Percentiles rank a stretch among this genome's conserved stretches.
These are phyloP conservation scores for Fusarium proliferatum DNA, from an alignment of 2,329 filamentous ascomycete genomes.

Conservation along the genomic window DNA sequence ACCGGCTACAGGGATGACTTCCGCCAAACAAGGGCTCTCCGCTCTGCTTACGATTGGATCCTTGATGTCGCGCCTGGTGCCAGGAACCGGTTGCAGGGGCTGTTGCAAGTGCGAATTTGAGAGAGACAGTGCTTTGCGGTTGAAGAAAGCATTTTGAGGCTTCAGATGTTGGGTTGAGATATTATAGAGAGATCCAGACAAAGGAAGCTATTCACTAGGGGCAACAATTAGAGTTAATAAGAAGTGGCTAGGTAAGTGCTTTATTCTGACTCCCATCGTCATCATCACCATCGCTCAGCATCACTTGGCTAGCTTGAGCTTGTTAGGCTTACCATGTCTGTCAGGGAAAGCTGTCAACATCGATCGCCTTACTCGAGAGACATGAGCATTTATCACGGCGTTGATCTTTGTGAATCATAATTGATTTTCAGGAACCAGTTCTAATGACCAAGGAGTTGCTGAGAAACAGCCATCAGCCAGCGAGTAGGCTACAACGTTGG, in stretches of 20 bases:
- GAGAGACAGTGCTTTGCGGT: not conserved
- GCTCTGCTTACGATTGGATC: slow-evolving; percentile 29
- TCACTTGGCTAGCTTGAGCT: slow-evolving; percentile 6
- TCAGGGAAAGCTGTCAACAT: slow-evolving; percentile 17
- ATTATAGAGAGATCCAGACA: not conserved
- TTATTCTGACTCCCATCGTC: slow-evolving; percentile 2
- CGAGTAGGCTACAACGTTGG: not conserved
- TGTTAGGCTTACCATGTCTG: slow-evolving; percentile 10
- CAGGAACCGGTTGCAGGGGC: slow-evolving; percentile 39
- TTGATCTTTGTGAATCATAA: not conserved
- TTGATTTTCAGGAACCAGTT: not conserved
- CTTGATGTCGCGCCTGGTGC: slow-evolving; percentile 33
- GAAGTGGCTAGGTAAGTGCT: not conserved
- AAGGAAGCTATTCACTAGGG: not conserved
- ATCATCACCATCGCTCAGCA: slow-evolving; percentile 1
- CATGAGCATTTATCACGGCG: slow-evolving; percentile 6
- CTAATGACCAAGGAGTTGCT: not conserved
- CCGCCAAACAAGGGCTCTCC: slow-evolving; percentile 39
- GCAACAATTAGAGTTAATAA: not conserved
- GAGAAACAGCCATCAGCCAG: not conserved
- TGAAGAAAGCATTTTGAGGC: not conserved
- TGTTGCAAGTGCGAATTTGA: slow-evolving; percentile 29
- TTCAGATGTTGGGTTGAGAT: not conserved
- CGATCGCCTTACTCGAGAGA: slow-evolving; percentile 24
- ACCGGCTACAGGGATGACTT: slow-evolving; percentile 41